Conservation (phyloP, 2,329 filamentous ascomycete species). For the Amauroascus niger region DNA sequence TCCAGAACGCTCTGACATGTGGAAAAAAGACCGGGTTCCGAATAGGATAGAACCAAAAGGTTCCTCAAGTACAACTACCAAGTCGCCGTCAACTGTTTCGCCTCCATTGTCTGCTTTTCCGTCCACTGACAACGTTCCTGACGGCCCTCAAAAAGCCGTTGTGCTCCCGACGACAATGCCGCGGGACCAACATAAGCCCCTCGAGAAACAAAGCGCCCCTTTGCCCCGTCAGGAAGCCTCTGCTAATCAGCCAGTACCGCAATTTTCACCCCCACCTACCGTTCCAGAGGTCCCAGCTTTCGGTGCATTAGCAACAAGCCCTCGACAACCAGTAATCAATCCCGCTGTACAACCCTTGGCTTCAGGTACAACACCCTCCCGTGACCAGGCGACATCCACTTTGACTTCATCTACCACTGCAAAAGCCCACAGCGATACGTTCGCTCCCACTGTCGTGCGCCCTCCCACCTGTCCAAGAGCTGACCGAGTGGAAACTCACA, state of each 20-base stretch:
- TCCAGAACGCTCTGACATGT: slow-evolving; percentile 27
- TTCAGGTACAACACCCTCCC: background rate
- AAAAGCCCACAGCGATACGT: background rate
- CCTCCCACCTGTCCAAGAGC: slow-evolving; percentile 39
- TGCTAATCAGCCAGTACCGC: slow-evolving; percentile 25
- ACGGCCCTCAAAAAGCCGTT: slow-evolving; percentile 11
- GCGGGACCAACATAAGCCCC: slow-evolving; percentile 5
- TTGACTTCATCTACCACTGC: background rate
- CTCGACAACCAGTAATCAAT: background rate
- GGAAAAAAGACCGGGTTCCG: slow-evolving; percentile 35
- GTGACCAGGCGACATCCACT: slow-evolving; percentile 15
- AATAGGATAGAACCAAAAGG: slow-evolving; percentile 20
- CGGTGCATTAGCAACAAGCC: slow-evolving; percentile 23
- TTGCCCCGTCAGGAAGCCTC: slow-evolving; percentile 18
- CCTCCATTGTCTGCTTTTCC: slow-evolving; percentile 7
- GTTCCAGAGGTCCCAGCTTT: slow-evolving; percentile 37
- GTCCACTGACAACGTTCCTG: background rate
- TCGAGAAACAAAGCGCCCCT: slow-evolving; percentile 4
- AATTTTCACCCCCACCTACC: slow-evolving; percentile 32
- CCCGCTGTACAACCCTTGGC: slow-evolving; percentile 10
- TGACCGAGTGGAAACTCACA: slow-evolving; percentile 26
- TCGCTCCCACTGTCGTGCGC: slow-evolving; percentile 17
- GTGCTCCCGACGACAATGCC: background rate
- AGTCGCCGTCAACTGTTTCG: slow-evolving; percentile 12
- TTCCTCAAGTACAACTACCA: slow-evolving; percentile 19